Base-by-base conservation (phyloP, 2,329 filamentous ascomycete genomes). In the Thyridium curvatum region DNA sequence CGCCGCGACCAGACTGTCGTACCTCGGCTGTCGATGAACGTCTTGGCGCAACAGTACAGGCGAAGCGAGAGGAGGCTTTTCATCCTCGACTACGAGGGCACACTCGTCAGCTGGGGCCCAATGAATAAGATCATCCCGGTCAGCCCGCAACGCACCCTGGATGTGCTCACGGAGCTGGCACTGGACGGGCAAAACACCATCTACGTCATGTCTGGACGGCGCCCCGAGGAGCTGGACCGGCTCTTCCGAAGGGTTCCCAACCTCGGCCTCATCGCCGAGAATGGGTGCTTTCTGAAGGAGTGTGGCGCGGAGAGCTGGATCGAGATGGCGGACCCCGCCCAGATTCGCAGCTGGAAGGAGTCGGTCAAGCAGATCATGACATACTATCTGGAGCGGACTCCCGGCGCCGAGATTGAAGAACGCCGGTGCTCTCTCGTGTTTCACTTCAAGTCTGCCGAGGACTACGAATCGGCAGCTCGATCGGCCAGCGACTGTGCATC, bases 71-170 rank as follows among this genome's bases (percentile, higher is more conserved):
- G 78, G 15, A 81, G 90, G 13, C 71, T 97, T 3, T 93, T 97
- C 60, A 82, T 97, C 47, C 71, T 97, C 33, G 91, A 97, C 55
- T 94, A 95, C 54, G 91, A 97, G 60, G 91, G 89, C 33, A 97
- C 91, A 0, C 69, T 97, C 8, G 86, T 93, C 32, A 87, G 84
- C 38, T 93, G 88, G 76, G 88, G 88, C 4, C 85, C 86, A 0
- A 83, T 88, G 40, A 85, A 80, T 43, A 84, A 86, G 53, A 91
- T 93, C 45, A 87, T 95, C 35, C 73, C 93, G 14, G 84, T 87
- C 37, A 94, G 86, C 47, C 89, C 89, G 3, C 56, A 93, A 65
- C 82, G 88, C 18, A 89, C 90, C 1, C 74, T 94, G 34, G 85
- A 90, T 44, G 80, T 88, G 0, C 64, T 97, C 12, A 89, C 84